Base-by-base conservation (phyloP, 2,329 filamentous ascomycete genomes). In the Fusarium irregulare region DNA sequence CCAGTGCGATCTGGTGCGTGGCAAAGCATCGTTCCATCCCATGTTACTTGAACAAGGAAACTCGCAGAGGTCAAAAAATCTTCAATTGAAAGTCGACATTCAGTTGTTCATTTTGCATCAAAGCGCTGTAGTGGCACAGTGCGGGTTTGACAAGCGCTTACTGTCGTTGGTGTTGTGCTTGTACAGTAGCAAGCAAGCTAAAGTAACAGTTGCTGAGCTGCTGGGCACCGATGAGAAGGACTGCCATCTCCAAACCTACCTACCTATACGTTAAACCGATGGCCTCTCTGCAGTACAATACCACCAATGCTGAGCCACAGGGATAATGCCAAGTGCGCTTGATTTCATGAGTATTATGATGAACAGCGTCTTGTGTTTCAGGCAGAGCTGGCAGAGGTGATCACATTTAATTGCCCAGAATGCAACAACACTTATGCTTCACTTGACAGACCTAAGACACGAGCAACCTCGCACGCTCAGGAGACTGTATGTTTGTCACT, bases 351-450 rank as follows among this genome's bases (percentile, higher is more conserved):
- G 37, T 59, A 73, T 73, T 72, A 53, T 44, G 68, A 75, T 73
- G 55, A 64, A 54, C 66, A 61, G 49, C 60, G 53, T 54, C 62
- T 66, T 72, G 53, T 55, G 72, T 75, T 74, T 74, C 72, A 74
- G 63, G 55, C 63, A 61, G 44, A 64, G 50, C 64, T 64, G 30
- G 32, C 12, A 57, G 12, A 45, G 37, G 32, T 23, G 41, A 58
- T 58, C 47, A 54, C 21, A 44, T 42, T 41, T 20, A 34, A 44
- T 37, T 60, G 16, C 20, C 20, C 30, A 28, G 20, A 28, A 12
- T 27, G 48, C n/a, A 23, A 28, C 45, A 21, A 27, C 44, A 64
- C 20, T 34, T 23, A 27, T 28, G 13, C 21, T 18, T 20, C n/a
- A 51, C 16, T 20, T 16, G 18, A 51, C 21, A 51, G 21, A 34